Base-by-base conservation (phyloP, 768 basidiomycete genomes). In the Dioszegia hungarica region DNA sequence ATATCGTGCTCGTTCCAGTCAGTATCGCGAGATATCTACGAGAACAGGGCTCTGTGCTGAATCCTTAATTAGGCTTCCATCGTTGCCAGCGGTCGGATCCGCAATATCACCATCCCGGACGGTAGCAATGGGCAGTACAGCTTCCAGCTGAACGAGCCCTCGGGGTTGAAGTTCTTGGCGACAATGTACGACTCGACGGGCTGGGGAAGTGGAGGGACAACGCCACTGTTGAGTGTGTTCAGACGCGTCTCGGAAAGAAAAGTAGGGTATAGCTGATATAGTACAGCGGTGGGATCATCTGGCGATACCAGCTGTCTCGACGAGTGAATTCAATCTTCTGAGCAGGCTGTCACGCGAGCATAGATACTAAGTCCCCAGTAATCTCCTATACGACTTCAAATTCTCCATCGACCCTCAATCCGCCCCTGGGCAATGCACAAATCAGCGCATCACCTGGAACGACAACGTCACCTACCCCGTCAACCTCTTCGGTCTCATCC, bases 311-410 rank as follows among this genome's bases (percentile, higher is more conserved):
- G 65, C 10, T 75, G 73, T 41, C 54, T 75, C n/a, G 53, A 54
- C 14, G 31, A 33, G 72, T 70, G 34, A 57, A 65, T 45, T 17
- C 15, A 15, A 33, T 24, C 14, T 14, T 38, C 17, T 25, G 31
- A 8, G 1, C 19, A 11, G 31, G 8, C 31, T n/a, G 8, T 25
- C 5, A 31, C 24, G 10, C 22, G 15, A 27, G 14, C 1, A n/a
- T n/a, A n/a, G n/a, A n/a, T n/a, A 41, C 58, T 56, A 39, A 51
- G 29, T 20, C 1, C 20, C 1, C 44, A 67, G 62, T 24, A 58
- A 61, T 15, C 58, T 71, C 25, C 57, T 57, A n/a, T 67, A 69
- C 60, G 72, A 74, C 54, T 75, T 75, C 57, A 70, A 57, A 60
- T 75, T 75, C 57, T 66, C 57, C 50, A 65, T 64, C 48, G 31